Evolutionary conservation across 768 basidiomycete species (phyloP).

Genomic region (Neoboletus subvelutipes): DNA sequence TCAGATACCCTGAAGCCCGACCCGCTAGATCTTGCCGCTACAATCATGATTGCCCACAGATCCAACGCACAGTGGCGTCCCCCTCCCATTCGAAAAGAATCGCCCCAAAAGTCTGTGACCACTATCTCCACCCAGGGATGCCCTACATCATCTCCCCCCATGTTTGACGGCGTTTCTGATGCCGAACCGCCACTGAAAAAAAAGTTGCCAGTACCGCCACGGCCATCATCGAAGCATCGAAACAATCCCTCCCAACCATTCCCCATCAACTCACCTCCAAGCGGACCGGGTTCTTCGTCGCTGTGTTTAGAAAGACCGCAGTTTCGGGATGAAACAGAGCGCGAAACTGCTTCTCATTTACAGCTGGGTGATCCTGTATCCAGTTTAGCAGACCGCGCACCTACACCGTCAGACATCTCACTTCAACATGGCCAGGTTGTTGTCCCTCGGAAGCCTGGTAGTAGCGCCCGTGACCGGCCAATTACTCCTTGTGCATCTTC

Average conservation of each 20-base stretch:
- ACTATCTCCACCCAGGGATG: not conserved
- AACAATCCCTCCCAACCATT: slow-evolving; percentile 1
- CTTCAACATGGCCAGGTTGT: not conserved
- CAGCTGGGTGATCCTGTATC: not conserved
- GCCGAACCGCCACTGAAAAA: slow-evolving; percentile 4
- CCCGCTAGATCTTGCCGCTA: slow-evolving; percentile 28
- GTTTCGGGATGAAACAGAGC: slow-evolving; percentile 1
- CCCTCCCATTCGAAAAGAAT: not conserved
- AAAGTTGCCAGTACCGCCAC: slow-evolving; percentile 24
- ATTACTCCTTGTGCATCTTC: not conserved
- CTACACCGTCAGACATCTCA: not conserved
- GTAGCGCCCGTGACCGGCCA: not conserved
- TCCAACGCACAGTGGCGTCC: slow-evolving; percentile 22
- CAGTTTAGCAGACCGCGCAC: not conserved
- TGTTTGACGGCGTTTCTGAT: not conserved
- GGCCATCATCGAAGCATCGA: slow-evolving; percentile 8
- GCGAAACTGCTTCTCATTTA: not conserved
- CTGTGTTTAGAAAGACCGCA: not conserved
- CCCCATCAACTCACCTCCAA: not conserved
- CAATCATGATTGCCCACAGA: slow-evolving; percentile 26
- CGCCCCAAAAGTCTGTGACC: not conserved
- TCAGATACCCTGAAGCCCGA: slow-evolving; percentile 31
- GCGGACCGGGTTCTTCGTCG: not conserved
- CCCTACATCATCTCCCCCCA: not conserved
- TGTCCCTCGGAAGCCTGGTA: not conserved